Base-by-base conservation (phyloP, 2,329 filamentous ascomycete genomes). In the Diplocarpon rosae region DNA sequence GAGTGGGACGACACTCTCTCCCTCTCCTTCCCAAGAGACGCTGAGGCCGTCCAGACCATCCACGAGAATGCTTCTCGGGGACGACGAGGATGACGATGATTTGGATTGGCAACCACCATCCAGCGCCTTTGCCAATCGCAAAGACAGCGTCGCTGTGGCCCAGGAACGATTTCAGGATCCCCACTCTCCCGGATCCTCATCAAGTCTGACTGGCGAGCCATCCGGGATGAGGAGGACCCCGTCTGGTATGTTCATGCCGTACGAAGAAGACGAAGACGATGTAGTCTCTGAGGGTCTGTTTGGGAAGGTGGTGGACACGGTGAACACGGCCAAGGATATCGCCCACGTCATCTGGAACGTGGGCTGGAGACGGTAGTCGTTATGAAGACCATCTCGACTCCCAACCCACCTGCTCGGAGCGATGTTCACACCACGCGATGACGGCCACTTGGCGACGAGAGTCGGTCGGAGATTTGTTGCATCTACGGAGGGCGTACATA, bases 231-330 rank as follows among this genome's bases (percentile, higher is more conserved):
- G 82, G 50, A 75, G 88, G 54, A 93, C 86, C 15, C 71, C 79
- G 40, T 92, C 86, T 32, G 88, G 87, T 54, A 93, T 94, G 85
- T 83, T 94, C 57, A 89, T 93, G 83, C 85, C 87, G 7, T 83
- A 81, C 55, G 84, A 88, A 55, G 83, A 88, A 55, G 78, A 78
- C 48, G 84, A 87, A 52, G 69, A 73, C 42, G n/a, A n/a, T n/a
- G 71, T 71, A 34, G 63, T 68, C 71, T 49, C 76, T 68, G 57
- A 90, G 85, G 57, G 76, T 10, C 53, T 62, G 4, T 62, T 62
- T 47, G 60, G 60, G 10, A 60, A 58, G 40, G 60, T 62, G 24
- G 56, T 62, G 29, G 59, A 62, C 30, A 64, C 63, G 43, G 64
- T 83, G 64, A 83, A 83, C 65, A 83, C 79, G 40, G 79, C 78